Base-by-base conservation (phyloP, 1,284 basidiomycete genomes). In the Coniferiporia sulphurascens region DNA sequence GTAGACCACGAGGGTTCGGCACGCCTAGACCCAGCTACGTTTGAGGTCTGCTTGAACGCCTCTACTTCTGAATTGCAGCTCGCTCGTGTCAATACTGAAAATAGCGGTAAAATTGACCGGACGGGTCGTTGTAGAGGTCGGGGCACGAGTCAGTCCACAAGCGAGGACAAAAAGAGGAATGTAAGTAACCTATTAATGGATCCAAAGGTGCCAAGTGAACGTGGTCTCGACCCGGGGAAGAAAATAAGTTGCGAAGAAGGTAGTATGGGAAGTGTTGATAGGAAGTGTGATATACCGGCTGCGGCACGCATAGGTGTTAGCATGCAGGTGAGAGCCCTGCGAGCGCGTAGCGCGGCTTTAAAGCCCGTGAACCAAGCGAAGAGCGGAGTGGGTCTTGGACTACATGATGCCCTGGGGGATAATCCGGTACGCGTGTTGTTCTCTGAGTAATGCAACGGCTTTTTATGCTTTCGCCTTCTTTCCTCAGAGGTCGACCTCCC, bases 311-410 rank as follows among this genome's bases (percentile, higher is more conserved):
- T n/a, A 17, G 32, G 44, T 22, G 53, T 55, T 5, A 38, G 53
- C 12, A 46, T 17, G 53, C 43, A 55, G 8, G 43, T 55, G 12
- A 43, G 53, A n/a, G 53, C 41, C 8, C 53, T 55, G 5, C 53
- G 53, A n/a, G 43, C 43, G 15, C 53, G 53, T 32, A 55, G 53
- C 27, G 43, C 43, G 17, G 43, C 53, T 8, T 27, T 46, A 3
- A 55, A 55, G 21, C 41, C 27, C 5, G 27, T 34, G 19, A 55
- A 17, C 34, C 21, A 55, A 55, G 21, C 19, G 10, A 49, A 27
- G 19, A 22, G 22, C 6, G 32, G 19, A 3, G 10, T 34, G 13
- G 48, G 32, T 9, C 13, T 49, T 32, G 48, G 21, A 3, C 3
- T 49, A n/a, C 6, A n/a, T 6, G 27, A 32, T 32, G 4, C 12